Percentiles rank a stretch among this genome's conserved stretches.
Evolutionary conservation across 2,329 filamentous ascomycete species (phyloP).

Genomic region (Neonectria neomacrospora): DNA sequence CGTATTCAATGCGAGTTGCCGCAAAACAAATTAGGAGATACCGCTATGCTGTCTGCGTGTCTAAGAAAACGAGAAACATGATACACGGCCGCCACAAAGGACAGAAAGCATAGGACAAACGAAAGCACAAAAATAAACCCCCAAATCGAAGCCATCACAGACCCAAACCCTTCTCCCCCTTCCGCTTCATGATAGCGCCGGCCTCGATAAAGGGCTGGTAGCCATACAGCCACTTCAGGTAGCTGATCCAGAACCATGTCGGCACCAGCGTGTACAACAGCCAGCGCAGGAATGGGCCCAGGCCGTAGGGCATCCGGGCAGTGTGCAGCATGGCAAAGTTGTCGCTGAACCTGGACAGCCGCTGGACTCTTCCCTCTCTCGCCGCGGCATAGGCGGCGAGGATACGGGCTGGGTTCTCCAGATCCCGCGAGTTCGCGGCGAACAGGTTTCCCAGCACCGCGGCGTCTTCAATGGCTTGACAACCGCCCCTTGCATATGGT

Average conservation of each 20-base stretch:
- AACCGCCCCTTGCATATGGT: slow-evolving; percentile 10
- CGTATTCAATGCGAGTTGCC: not conserved
- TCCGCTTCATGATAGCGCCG: slow-evolving; percentile 17
- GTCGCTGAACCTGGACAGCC: slow-evolving; percentile 21
- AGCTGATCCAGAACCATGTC: slow-evolving; percentile 25
- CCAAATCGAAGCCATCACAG: slow-evolving; percentile 1
- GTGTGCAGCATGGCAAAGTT: slow-evolving; percentile 25
- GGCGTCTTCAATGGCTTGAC: slow-evolving; percentile 22
- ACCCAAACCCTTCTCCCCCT: slow-evolving; percentile 2
- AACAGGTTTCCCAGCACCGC: slow-evolving; percentile 24
- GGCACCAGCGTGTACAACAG: slow-evolving; percentile 23
- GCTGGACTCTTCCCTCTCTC: slow-evolving; percentile 15
- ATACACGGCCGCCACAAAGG: not conserved
- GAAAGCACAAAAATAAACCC: not conserved
- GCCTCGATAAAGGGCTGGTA: slow-evolving; percentile 22
- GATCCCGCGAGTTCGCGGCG: slow-evolving; percentile 10
- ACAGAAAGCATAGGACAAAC: not conserved
- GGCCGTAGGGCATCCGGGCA: slow-evolving; percentile 18
- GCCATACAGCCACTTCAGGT: slow-evolving; percentile 20
- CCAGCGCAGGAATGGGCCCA: slow-evolving; percentile 21
- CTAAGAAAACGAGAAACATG: not conserved
- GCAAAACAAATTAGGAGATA: not conserved
- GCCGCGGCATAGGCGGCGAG: slow-evolving; percentile 15
- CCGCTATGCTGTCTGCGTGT: not conserved
- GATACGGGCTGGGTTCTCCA: slow-evolving; percentile 14